Percentiles rank a stretch among this genome's conserved stretches.
phyloP scores from a whole-genome alignment of 306 rosid genomes.

The cucumber (Cucumis sativus) region Cucumber_9930_V3 NC_026657.2:19641001-19641500 shows the following conservation, averaged over 20 bases:
- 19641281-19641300: background rate
- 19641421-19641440: background rate
- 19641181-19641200: background rate
- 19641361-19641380: background rate
- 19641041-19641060: background rate
- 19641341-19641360: background rate
- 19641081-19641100: background rate
- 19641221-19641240: background rate
- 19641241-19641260: background rate
- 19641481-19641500: background rate
- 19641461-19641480: background rate
- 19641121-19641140: slow-evolving; percentile 12
- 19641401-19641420: background rate
- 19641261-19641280: background rate
- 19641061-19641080: background rate
- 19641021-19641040: background rate
- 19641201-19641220: background rate
- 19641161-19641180: background rate
- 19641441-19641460: background rate
- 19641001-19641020: background rate
- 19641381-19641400: background rate
- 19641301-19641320: background rate
- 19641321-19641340: background rate
- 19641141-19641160: background rate
- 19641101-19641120: slow-evolving; percentile 8